These are phyloP conservation scores for Tulasnella calospora DNA, from an alignment of 768 basidiomycete genomes.

Conservation along the genomic window DNA sequence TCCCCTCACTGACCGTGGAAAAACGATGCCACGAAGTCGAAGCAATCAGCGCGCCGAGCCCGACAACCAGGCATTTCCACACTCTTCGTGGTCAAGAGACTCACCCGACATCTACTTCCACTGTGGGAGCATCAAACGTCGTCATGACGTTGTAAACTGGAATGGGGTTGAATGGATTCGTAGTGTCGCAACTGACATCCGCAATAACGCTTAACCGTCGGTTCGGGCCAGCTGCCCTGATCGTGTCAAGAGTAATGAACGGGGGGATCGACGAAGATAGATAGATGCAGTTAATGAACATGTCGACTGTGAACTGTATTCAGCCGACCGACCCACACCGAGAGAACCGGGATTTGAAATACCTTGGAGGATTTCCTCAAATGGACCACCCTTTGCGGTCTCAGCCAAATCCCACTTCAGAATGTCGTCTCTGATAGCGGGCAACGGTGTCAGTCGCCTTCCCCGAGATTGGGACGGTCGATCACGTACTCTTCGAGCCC, in stretches of 20 bases:
- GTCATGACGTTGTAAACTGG: constrained; percentile 94
- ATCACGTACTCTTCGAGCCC: constrained; percentile 82
- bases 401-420: constrained; percentile 97
- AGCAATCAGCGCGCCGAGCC: constrained; percentile 14
- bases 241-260: constrained; percentile 70
- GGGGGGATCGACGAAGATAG: constrained; percentile 77
- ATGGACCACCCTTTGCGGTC: constrained; percentile 95
- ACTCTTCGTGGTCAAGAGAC: constrained; percentile 34
- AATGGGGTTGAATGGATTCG: constrained; percentile 96
- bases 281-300: constrained; percentile 99
- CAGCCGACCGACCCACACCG: not conserved
- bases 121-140: constrained; percentile 87
- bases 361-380: constrained; percentile 83
- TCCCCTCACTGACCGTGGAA: constrained; percentile 45
- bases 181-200: constrained; percentile 98
- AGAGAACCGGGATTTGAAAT: constrained; percentile 26
- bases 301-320: constrained; percentile 55
- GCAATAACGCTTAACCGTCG: constrained; percentile 78
- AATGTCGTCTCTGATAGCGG: constrained; percentile 68
- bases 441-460: not conserved
- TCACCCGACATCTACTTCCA: constrained; percentile 75
- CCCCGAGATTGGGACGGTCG: not conserved
- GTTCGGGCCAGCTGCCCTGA: constrained; percentile 61
- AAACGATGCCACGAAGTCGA: not conserved
- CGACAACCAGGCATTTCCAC: constrained; percentile 13